phyloP scores from a whole-genome alignment of 2,329 filamentous ascomycete species.

The Nigrospora sphaerica region DNA sequence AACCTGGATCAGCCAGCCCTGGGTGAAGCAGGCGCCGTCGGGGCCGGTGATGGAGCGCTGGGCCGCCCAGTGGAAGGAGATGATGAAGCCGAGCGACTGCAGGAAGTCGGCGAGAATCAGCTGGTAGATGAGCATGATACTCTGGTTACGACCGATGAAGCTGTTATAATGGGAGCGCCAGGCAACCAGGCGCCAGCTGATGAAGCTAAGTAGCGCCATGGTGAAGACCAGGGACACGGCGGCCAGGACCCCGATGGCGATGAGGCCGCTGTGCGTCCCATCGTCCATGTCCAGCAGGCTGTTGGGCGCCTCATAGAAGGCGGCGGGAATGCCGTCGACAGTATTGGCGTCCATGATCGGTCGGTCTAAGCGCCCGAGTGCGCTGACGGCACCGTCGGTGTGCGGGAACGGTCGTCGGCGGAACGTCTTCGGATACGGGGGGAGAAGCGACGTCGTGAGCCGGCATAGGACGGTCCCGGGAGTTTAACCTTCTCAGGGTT shows the following conservation, averaged over 20 bases:
- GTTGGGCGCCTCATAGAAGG: conserved; percentile 12
- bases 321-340: conserved; percentile 5
- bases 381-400: no score
- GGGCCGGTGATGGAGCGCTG: conserved; percentile 35
- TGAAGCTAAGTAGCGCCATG: conserved; percentile 30
- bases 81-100: conserved; percentile 39
- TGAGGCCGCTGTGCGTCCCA: conserved; percentile 24
- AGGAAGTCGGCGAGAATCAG: conserved; percentile 43
- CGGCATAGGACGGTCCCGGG: no score
- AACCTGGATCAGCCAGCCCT: conserved; percentile 47
- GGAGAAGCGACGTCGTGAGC: no score
- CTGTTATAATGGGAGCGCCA: conserved; percentile 24
- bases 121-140: conserved; percentile 48
- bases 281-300: conserved; percentile 12
- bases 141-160: conserved; percentile 34
- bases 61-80: conserved; percentile 44
- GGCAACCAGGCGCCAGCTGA: conserved; percentile 37
- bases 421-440: no score
- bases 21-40: conserved; percentile 39
- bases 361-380: no score
- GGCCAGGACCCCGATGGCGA: conserved; percentile 35
- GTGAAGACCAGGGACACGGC: conserved; percentile 38
- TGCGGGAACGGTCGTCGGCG: no score
- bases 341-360: no score
- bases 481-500: no score